Evolutionary conservation across 192 early-diverging fungal genomes (phyloP).

Genomic region (Allomyces javanicus): DNA sequence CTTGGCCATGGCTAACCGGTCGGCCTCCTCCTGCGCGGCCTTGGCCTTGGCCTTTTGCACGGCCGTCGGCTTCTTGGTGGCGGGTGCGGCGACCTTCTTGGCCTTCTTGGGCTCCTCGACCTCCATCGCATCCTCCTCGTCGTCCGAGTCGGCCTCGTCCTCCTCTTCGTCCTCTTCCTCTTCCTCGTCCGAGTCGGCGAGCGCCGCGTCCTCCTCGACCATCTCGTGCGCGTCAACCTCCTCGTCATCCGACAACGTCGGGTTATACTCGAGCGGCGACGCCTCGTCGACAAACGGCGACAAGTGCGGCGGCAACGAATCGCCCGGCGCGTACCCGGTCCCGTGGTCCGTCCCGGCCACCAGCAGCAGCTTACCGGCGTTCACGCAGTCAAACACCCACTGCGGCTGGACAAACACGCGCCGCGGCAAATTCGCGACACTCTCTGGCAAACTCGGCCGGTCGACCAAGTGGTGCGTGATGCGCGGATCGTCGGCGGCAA

Average conservation of each 20-base stretch:
- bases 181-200: conserved; percentile 78
- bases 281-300: conserved; percentile 78
- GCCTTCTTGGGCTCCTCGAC: conserved; percentile 36
- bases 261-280: conserved; percentile 73
- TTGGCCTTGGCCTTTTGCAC: conserved; percentile 9
- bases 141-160: conserved; percentile 37
- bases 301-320: conserved; percentile 72
- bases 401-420: conserved; percentile 90
- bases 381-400: conserved; percentile 90
- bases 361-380: conserved; percentile 53
- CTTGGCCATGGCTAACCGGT: conserved; percentile 47
- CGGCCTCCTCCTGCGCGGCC: conserved; percentile 31
- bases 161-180: conserved; percentile 39
- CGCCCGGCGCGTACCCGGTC: conserved; percentile 54
- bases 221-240: conserved; percentile 62
- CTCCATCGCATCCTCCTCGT: conserved; percentile 74
- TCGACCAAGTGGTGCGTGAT: conserved; percentile 84
- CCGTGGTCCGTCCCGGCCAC: conserved; percentile 9
- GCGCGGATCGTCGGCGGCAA: conserved; percentile 49
- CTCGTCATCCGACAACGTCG: conserved; percentile 67
- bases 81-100: conserved; percentile 9
- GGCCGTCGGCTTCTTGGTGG: conserved; percentile 31
- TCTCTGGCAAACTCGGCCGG: conserved; percentile 46
- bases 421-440: conserved; percentile 22
- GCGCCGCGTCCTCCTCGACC: conserved; percentile 54